Evolutionary conservation across 345 rosid genomes (phyloP).

Genomic region (Excoecaria agallocha): DNA sequence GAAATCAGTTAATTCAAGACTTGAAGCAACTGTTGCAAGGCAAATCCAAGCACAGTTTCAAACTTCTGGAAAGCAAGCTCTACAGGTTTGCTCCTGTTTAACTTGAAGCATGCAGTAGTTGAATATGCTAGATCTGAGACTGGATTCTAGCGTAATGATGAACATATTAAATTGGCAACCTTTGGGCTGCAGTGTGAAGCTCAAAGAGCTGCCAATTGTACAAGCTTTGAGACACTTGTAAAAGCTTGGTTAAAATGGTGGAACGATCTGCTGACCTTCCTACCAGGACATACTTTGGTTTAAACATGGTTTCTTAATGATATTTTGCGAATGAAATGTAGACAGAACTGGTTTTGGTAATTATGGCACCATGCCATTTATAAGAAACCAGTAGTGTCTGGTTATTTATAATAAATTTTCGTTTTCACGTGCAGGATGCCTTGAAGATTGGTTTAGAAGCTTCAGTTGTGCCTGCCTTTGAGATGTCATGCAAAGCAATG

Average conservation of each 20-base stretch:
- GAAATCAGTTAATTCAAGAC: slow-evolving; percentile 72
- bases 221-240: slow-evolving; percentile 1
- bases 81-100: slow-evolving; percentile 55
- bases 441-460: slow-evolving; percentile 68
- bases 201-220: neutral
- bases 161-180: neutral
- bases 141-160: neutral
- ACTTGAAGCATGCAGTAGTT: slow-evolving; percentile 11
- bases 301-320: neutral
- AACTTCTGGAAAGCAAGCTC: slow-evolving; percentile 91
- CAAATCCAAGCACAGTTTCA: slow-evolving; percentile 90
- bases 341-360: neutral
- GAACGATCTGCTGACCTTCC: neutral
- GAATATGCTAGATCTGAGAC: neutral
- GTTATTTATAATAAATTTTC: slow-evolving; percentile 9
- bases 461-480: slow-evolving; percentile 84
- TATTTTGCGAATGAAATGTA: neutral
- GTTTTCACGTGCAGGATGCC: slow-evolving; percentile 50
- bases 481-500: slow-evolving; percentile 83
- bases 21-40: slow-evolving; percentile 71
- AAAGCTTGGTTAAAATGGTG: neutral
- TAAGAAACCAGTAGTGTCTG: slow-evolving; percentile 4
- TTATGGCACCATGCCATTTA: slow-evolving; percentile 6
- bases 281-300: neutral
- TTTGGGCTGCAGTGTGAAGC: neutral